Percentiles rank a stretch among this genome's conserved stretches.
Conservation (phyloP, 208 protist genomes). For the Trypanosomatidae sp. region DNA sequence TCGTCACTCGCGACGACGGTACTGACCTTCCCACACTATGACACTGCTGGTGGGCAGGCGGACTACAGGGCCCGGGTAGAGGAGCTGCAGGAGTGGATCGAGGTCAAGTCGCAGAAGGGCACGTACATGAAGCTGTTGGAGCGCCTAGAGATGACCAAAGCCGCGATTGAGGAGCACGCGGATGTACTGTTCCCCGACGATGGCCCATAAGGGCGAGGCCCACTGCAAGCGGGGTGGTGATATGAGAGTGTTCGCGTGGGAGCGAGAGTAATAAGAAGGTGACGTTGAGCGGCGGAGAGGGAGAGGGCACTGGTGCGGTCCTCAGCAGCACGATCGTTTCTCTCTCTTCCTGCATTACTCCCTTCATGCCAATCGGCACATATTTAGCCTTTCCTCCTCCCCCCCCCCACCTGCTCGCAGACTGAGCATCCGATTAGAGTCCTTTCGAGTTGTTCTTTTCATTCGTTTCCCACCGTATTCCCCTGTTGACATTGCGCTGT, state of each 20-base stretch:
- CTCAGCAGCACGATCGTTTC: not conserved
- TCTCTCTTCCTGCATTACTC: not conserved
- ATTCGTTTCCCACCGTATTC: too few species aligned
- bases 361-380: not conserved
- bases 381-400: too few species aligned
- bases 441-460: not conserved
- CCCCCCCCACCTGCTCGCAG: not conserved
- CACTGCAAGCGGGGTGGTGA: not conserved
- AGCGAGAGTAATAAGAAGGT: not conserved
- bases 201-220: slow-evolving; percentile 5
- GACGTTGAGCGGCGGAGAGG: not conserved
- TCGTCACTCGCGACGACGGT: slow-evolving; percentile 54
- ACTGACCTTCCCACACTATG: slow-evolving; percentile 51
- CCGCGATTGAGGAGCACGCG: slow-evolving; percentile 61
- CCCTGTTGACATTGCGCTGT: not conserved
- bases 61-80: slow-evolving; percentile 70
- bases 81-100: slow-evolving; percentile 84
- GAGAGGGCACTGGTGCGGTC: not conserved
- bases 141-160: slow-evolving; percentile 54
- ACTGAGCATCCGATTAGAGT: not conserved
- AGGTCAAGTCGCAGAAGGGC: slow-evolving; percentile 69
- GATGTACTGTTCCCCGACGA: slow-evolving; percentile 57
- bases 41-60: slow-evolving; percentile 40
- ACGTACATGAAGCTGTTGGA: slow-evolving; percentile 68
- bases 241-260: too few species aligned